Base-by-base conservation (phyloP, 2,329 filamentous ascomycete species). In the Aspergillus sp. region DNA sequence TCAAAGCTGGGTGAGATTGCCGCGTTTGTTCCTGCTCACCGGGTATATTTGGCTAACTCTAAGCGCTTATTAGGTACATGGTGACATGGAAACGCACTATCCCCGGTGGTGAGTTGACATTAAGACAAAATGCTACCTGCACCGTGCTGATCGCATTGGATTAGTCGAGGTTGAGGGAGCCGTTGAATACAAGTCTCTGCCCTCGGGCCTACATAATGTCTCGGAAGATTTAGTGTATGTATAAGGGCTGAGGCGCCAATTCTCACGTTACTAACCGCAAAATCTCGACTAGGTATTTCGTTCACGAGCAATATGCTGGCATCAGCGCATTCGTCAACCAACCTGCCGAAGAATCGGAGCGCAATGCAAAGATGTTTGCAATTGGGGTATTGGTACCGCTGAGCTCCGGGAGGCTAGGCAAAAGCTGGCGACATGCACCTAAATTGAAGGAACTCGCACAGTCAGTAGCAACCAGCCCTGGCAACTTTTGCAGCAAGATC, bases 101-200 rank as follows among this genome's bases (percentile, higher is more conserved):
- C 1, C 81, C 86, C 14, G 87, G 85, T 49, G 82, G 93, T 77
- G 82, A 84, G 75, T 71, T 49, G 12, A 43, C 19, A 46, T 45
- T 41, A 3, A 23, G 9, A 35, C 19, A 21, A 47, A 21, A 50
- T 33, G 17, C 21, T 9, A 19, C 15, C 39, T 54, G 19, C 40
- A 17, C 40, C 17, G 35, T 40, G 23, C 21, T 58, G 33, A 55
- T 33, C 7, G 23, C n/a, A 37, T 11, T 12, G 37, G 41, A 53
- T 58, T 57, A 83, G 81, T 85, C 41, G 74, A 81, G 47, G 84
- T 98, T 49, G 90, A 96, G 66, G 91, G 91, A 55, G 86, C 90
- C 23, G 91, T 97, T 68, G 95, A 99, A 77, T 99, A 92, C 83
- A 98, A 97, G 77, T 96, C 91, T 61, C 83, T 99, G 47, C 95